Percentiles rank a stretch among this genome's conserved stretches.
These are phyloP conservation scores for Xylaria longipes DNA, from an alignment of 495 filamentous ascomycete genomes.

Conservation along the genomic window DNA sequence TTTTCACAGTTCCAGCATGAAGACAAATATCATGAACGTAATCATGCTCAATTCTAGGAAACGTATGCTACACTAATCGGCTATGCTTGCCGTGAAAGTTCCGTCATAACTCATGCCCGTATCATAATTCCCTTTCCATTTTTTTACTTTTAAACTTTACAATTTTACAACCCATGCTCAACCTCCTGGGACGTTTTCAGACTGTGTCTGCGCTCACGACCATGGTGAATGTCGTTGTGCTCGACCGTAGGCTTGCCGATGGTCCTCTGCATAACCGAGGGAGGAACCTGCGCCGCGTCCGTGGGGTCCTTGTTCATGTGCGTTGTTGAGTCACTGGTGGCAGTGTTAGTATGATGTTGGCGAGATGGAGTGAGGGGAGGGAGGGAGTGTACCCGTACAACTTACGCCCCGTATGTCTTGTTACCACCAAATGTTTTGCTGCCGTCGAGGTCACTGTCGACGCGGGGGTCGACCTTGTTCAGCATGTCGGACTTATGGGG, in stretches of 20 bases:
- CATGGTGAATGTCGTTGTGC: conserved; percentile 44
- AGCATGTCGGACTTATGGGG: conserved; percentile 58
- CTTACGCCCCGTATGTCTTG: conserved; percentile 57
- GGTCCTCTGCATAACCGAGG: conserved; percentile 47
- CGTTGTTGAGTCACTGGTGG: background rate
- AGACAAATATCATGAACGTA: background rate
- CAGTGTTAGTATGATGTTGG: background rate
- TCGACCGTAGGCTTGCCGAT: conserved; percentile 47
- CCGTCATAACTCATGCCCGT: conserved; percentile 13
- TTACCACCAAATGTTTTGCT: conserved; percentile 52
- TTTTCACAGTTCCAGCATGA: background rate
- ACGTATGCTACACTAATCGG: conserved; percentile 11
- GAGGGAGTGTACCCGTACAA: conserved; percentile 20
- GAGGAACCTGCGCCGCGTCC: conserved; percentile 57
- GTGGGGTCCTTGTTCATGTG: conserved; percentile 43
- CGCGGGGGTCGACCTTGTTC: conserved; percentile 63
- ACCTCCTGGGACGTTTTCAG: conserved; percentile 47
- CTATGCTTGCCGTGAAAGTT: background rate
- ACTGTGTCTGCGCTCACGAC: conserved; percentile 48
- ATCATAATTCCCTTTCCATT: background rate
- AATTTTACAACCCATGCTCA: conserved; percentile 44
- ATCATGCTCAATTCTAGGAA: background rate
- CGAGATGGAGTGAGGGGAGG: background rate
- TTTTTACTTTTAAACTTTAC: background rate
- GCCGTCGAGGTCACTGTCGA: conserved; percentile 57